Base-by-base conservation (phyloP, 1,284 basidiomycete species). In the Trichosporon ovoides region DNA sequence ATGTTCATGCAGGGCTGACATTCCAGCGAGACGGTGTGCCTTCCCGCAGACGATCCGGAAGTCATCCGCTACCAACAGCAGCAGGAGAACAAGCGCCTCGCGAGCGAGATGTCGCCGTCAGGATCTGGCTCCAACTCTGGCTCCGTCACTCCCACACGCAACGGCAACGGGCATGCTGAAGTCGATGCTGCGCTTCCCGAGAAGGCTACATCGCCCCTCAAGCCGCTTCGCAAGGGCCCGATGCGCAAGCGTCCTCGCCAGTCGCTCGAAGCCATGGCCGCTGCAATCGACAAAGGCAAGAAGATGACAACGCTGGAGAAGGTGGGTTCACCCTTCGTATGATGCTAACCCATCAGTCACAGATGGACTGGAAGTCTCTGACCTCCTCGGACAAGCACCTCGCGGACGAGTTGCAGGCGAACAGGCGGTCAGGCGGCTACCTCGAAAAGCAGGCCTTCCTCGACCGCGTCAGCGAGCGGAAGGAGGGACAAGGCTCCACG, bases 231-330 rank as follows among this genome's bases (percentile, higher is more conserved):
- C 10, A 55, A 53, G 10, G 52, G 62, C 2, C 66, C 68, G 11
- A 49, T 64, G 11, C 67, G 73, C 6, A 73, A 73, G 46, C 61
- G 62, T 58, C 75, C 75, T 18, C 66, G 75, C 12, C 71, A 72
- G 60, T 70, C 68, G 10, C 67, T 77, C 7, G 76, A 77, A 63
- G 61, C 66, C 11, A 73, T 77, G 68, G 69, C 74, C 3, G 74
- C 74, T 3, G 72, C 73, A 1, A 40, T 77, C 7, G 68, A 67
- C 52, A 67, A 63, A 36, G 74, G 73, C 13, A 77, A 76, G 66
- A 77, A 77, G 60, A 75, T 77, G 73, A 76, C 74, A 3, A 77
- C 75, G 9, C 59, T 76, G 22, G 76, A 76, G 55, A 77, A 77
- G 69, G 76, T 76, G 33, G 24, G 69, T 56, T 11, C 9, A 1